Base-by-base conservation (phyloP, 2,329 filamentous ascomycete species). In the Fusarium transvaalense region DNA sequence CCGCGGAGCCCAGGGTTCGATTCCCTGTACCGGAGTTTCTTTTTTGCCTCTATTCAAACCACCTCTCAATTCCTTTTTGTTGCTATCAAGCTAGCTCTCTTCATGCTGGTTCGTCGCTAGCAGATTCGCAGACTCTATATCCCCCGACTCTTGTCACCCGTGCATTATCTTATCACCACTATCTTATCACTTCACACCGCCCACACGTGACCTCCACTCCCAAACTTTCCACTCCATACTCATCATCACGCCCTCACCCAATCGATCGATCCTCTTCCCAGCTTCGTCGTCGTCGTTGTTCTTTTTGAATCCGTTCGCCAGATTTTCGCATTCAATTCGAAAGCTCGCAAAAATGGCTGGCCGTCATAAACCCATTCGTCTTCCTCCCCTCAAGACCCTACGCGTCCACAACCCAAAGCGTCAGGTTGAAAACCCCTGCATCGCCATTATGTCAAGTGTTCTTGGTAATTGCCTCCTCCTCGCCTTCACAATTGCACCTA, bases 401-500 rank as follows among this genome's bases (percentile, higher is more conserved):
- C 86, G 86, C 64, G 85, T 89, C 64, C 82, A 83, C 74, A 79
- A 85, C 62, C 83, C 86, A 21, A 86, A 85, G 77, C 81, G 80
- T 61, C 73, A 79, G 69, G 76, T 80, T 52, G 78, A 83, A 64
- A 86, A 86, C 70, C 85, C 86, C 8, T 89, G 87, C 74, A 76
- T 88, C 50, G 76, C 78, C 46, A 80, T 87, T 77, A 89, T 89
- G 87, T 83, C 84, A 23, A 83, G 83, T 17, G 86, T 89, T 19
- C 81, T 89, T 35, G 81, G 85, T 88, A 80, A 80, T 78, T 57
- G 42, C 5, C 23, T 17, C 42, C 5, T 77, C 14, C 46, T 6
- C 21, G n/a, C 14, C 9, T 14, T 14, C 15, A 10, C 14, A 15
- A 12, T 25, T 25, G 5, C 23, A 25, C n/a, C n/a, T n/a, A n/a